Conservation (phyloP, 805 yeast species). For the Yamadazyma tumulicola region DNA sequence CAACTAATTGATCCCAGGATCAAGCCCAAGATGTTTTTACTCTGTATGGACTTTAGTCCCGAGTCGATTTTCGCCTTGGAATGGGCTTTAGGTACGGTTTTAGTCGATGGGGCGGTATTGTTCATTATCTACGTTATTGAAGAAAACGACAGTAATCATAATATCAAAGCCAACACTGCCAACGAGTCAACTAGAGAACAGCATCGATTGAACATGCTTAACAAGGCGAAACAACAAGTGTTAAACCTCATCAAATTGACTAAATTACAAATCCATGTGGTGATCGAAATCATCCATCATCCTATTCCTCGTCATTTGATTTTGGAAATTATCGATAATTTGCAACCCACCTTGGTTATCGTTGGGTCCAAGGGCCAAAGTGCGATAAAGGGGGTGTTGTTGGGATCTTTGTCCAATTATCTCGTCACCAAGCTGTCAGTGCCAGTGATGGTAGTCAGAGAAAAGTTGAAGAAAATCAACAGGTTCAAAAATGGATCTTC, state of each 20-base stretch:
- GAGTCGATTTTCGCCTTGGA: conserved; percentile 82
- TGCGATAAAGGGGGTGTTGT: conserved; percentile 68
- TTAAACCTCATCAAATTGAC: conserved; percentile 56
- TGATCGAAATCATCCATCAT: conserved; percentile 70
- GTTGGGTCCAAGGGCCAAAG: conserved; percentile 74
- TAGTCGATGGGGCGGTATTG: conserved; percentile 78
- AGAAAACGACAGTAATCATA: conserved; percentile 41
- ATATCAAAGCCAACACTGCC: conserved; percentile 35
- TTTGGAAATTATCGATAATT: conserved; percentile 64
- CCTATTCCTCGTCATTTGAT: conserved; percentile 71
- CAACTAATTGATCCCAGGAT: conserved; percentile 42
- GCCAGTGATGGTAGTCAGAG: conserved; percentile 79
- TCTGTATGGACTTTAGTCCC: conserved; percentile 79
- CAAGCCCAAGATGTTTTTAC: conserved; percentile 59
- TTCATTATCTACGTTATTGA: conserved; percentile 65
- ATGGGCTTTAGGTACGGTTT: conserved; percentile 83
- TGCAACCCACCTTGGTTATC: conserved; percentile 69
- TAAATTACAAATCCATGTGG: conserved; percentile 68
- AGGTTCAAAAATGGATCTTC: conserved; percentile 48
- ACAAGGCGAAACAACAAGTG: conserved; percentile 43
- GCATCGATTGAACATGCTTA: conserved; percentile 36
- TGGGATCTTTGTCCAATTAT: conserved; percentile 72
- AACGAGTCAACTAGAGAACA: conserved; percentile 36
- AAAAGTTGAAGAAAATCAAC: conserved; percentile 65
- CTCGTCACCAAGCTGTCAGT: conserved; percentile 67